Evolutionary conservation across 2,329 filamentous ascomycete genomes (phyloP).

Genomic region (Trichoderma semiorbis): DNA sequence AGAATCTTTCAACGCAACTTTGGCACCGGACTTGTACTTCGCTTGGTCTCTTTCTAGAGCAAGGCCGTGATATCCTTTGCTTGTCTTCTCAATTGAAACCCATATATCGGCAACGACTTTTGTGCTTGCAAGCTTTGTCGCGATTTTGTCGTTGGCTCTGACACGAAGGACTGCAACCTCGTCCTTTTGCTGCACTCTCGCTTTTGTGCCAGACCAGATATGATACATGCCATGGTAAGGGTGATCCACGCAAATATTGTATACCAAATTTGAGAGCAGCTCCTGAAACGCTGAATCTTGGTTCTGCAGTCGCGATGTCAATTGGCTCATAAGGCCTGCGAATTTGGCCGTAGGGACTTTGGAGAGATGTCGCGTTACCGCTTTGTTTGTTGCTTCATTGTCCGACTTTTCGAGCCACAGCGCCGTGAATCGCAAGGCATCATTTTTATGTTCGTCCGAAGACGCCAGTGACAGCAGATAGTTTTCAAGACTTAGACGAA

Average conservation of each 20-base stretch:
- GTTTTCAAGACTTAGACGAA: constrained; percentile 88
- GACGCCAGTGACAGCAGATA: constrained; percentile 82
- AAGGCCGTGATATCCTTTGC: constrained; percentile 61
- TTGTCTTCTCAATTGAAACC: constrained; percentile 69
- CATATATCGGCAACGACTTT: constrained; percentile 56
- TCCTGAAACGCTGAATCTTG: constrained; percentile 70
- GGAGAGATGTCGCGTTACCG: constrained; percentile 66
- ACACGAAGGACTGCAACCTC: constrained; percentile 70
- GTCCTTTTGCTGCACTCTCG: constrained; percentile 67
- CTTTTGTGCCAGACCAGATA: constrained; percentile 78
- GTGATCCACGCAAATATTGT: constrained; percentile 84
- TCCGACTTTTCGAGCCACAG: constrained; percentile 87
- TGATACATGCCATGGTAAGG: constrained; percentile 98
- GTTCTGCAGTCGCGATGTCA: constrained; percentile 85
- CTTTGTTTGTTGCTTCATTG: constrained; percentile 71
- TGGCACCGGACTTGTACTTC: constrained; percentile 65
- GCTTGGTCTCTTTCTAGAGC: constrained; percentile 62
- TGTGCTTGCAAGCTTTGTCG: constrained; percentile 55
- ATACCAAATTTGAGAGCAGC: constrained; percentile 69
- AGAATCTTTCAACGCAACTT: constrained; percentile 62
- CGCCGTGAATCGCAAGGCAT: constrained; percentile 86
- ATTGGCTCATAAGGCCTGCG: constrained; percentile 87
- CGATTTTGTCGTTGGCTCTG: constrained; percentile 67
- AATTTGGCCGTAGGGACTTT: constrained; percentile 89
- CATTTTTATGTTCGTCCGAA: constrained; percentile 84